phyloP scores from a whole-genome alignment of 371 early-diverging fungal species.

The Mortierella sp. region DNA sequence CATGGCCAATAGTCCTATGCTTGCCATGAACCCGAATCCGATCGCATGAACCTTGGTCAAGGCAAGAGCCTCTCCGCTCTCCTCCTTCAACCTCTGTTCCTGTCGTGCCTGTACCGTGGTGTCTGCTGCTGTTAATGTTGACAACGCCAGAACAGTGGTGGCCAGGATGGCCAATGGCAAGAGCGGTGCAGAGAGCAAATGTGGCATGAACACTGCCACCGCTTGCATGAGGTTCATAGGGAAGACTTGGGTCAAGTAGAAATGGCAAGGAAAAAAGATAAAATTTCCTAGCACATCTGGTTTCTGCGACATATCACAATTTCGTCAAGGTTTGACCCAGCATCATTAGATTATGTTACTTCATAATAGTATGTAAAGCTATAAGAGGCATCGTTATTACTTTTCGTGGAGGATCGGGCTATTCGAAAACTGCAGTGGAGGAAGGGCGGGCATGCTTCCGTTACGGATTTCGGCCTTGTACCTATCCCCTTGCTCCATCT shows the following conservation, averaged over 20 bases:
- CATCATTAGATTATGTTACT: no score
- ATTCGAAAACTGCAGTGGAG: constrained; percentile 32
- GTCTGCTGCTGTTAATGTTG: constrained; percentile 47
- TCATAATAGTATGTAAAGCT: no score
- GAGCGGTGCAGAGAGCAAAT: constrained; percentile 43
- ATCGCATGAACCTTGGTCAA: constrained; percentile 41
- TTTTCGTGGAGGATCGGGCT: constrained; percentile 48
- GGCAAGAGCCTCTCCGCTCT: constrained; percentile 37
- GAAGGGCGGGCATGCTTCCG: constrained; percentile 5
- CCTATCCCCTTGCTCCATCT: constrained; percentile 25
- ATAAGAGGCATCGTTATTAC: neutral
- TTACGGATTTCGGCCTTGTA: constrained; percentile 28
- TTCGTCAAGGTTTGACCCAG: no score
- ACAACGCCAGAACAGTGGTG: constrained; percentile 29
- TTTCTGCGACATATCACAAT: no score
- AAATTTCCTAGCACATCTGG: neutral
- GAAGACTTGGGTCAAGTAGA: no score
- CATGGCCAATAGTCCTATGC: constrained; percentile 50
- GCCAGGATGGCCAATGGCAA: constrained; percentile 44
- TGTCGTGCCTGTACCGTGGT: constrained; percentile 48
- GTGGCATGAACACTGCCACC: constrained; percentile 23
- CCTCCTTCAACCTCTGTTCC: constrained; percentile 40
- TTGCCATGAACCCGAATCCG: constrained; percentile 46
- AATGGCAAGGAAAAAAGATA: neutral
- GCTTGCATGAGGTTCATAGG: constrained; percentile 20